Evolutionary conservation across 2,329 filamentous ascomycete genomes (phyloP).

Genomic region (Camptophora hylomeconis): DNA sequence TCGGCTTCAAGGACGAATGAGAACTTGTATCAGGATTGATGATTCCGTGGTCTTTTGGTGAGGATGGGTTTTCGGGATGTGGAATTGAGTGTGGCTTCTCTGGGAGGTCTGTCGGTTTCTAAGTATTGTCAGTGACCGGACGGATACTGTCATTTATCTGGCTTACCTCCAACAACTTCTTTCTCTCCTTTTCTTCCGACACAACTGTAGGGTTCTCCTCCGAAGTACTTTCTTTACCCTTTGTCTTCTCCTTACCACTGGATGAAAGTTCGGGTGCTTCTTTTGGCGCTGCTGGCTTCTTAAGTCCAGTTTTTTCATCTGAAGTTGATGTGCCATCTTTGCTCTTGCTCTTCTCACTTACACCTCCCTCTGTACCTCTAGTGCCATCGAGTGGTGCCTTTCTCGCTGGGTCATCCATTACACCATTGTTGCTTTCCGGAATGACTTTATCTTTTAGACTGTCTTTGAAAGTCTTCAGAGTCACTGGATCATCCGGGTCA

Average conservation of each 20-base stretch:
- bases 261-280: constrained; percentile 71
- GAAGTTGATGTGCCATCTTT: constrained; percentile 1
- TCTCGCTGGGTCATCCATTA: constrained; percentile 83
- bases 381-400: constrained; percentile 69
- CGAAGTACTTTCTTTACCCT: constrained; percentile 23
- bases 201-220: constrained; percentile 14
- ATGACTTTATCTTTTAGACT: constrained; percentile 25
- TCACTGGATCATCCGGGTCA: constrained; percentile 19
- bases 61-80: constrained; percentile 51
- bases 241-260: constrained; percentile 61
- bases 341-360: constrained; percentile 59
- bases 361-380: constrained; percentile 76
- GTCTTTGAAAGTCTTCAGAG: constrained; percentile 24
- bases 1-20: constrained; percentile 23
- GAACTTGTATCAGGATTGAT: constrained; percentile 25
- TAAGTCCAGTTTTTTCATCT: constrained; percentile 57
- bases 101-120: constrained; percentile 76
- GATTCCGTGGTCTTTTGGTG: constrained; percentile 52
- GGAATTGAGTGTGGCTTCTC: constrained; percentile 63
- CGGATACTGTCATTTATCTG: too few species aligned
- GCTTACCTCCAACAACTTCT: constrained; percentile 43
- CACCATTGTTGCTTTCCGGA: constrained; percentile 54
- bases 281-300: constrained; percentile 72
- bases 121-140: too few species aligned
- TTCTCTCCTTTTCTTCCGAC: constrained; percentile 25